Base-by-base conservation (phyloP, 495 filamentous ascomycete species). In the Monascus purpureus region DNA sequence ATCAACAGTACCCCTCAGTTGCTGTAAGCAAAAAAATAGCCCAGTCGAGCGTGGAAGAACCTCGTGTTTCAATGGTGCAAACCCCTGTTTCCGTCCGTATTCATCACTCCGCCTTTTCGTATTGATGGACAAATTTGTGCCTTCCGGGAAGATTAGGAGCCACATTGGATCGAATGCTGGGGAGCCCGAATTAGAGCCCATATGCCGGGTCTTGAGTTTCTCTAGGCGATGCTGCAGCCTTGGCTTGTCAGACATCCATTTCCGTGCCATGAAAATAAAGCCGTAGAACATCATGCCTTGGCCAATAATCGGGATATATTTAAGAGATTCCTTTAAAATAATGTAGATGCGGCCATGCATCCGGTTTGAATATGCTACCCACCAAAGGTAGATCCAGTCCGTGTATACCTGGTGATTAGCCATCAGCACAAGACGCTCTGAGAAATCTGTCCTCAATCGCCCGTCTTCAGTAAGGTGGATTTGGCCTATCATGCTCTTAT, bases 341-440 rank as follows among this genome's bases (percentile, higher is more conserved):
- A 80, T 80, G 46, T 68, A 80, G 40, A 80, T 55, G 30, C 72
- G 73, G 5, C 75, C 75, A 41, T 80, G 75, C 72, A 74, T 79
- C 15, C 42, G 39, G 33, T 68, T 67, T 2, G 74, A 70, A 41
- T 79, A 80, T 8, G 71, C 66, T 24, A 73, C 53, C 75, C 75
- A 80, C 75, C 75, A 80, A 1, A 80, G 60, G 44, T 80, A 80
- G 6, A 79, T 55, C 75, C 75, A 80, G 33, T 80, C 75, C 6
- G 73, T 77, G 47, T 80, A 80, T 8, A 80, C 68, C 45, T 78
- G 73, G 41, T 80, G 75, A 31, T 80, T 80, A 8, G 75, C 61
- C 31, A 80, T 73, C 47, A 80, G 33, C 28, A 80, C 63, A 32
- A 76, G 41, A 13, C 75, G 61, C 47, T 77, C 68, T 5, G 72